phyloP scores from a whole-genome alignment of 495 filamentous ascomycete genomes.

The Penicillium verhagenii region DNA sequence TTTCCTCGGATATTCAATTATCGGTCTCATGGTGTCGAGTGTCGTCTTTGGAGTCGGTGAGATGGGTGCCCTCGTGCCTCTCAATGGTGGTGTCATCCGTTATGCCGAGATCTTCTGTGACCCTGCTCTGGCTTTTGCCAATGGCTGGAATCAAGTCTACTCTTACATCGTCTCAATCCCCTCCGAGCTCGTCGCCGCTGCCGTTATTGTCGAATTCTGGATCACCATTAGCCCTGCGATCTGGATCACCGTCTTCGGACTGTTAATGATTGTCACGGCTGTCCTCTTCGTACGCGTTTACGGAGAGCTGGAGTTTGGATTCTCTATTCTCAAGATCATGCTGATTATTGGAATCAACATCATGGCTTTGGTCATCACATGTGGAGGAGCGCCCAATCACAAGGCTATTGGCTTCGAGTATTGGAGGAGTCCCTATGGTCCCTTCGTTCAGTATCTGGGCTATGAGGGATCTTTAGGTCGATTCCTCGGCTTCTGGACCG shows the following conservation, averaged over 20 bases:
- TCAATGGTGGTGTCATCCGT: slow-evolving; percentile 31
- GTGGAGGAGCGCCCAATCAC: slow-evolving; percentile 21
- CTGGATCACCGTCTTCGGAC: slow-evolving; percentile 46
- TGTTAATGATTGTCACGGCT: slow-evolving; percentile 45
- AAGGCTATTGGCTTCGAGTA: slow-evolving; percentile 20
- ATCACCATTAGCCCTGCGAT: slow-evolving; percentile 32
- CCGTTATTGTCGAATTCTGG: slow-evolving; percentile 53
- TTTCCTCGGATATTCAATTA: slow-evolving; percentile 26
- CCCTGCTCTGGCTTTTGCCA: slow-evolving; percentile 31
- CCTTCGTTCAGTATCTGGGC: slow-evolving; percentile 22
- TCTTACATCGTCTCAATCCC: slow-evolving; percentile 38
- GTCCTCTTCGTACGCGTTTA: slow-evolving; percentile 44
- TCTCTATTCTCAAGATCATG: slow-evolving; percentile 45
- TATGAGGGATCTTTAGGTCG: slow-evolving; percentile 16
- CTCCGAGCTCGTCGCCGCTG: slow-evolving; percentile 39
- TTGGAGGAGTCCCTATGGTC: slow-evolving; percentile 23
- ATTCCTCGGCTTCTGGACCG: slow-evolving; percentile 54
- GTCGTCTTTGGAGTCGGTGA: slow-evolving; percentile 28
- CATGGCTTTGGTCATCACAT: slow-evolving; percentile 38
- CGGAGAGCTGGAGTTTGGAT: slow-evolving; percentile 47
- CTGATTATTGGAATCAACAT: slow-evolving; percentile 49
- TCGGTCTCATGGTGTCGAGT: slow-evolving; percentile 20
- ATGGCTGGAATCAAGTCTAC: slow-evolving; percentile 32
- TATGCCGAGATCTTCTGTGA: slow-evolving; percentile 31
- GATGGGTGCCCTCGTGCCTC: slow-evolving; percentile 29